Evolutionary conservation across 2,329 filamentous ascomycete species (phyloP).

Genomic region (Diaporthe australafricana): DNA sequence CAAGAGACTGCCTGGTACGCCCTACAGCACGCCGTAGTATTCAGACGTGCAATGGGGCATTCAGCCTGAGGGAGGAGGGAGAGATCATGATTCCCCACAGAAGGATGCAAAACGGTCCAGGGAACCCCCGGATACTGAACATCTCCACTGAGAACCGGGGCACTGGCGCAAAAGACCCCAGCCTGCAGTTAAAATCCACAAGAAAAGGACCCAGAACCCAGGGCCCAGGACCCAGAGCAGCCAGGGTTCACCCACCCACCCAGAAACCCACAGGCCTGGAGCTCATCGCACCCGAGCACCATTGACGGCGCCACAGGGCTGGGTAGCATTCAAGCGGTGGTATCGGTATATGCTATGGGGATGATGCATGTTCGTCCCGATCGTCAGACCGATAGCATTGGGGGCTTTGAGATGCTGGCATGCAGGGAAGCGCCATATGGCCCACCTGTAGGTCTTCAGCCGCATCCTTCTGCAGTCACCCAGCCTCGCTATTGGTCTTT

Average conservation of each 20-base stretch:
- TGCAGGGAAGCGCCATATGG: slow-evolving; percentile 5
- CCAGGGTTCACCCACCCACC: background rate
- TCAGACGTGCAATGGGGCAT: background rate
- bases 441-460: slow-evolving; percentile 9
- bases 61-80: background rate
- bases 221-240: background rate
- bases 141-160: background rate
- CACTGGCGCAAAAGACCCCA: slow-evolving; percentile 14
- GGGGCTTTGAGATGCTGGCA: slow-evolving; percentile 15
- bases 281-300: background rate
- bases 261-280: background rate
- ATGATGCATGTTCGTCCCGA: slow-evolving; percentile 15
- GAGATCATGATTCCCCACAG: slow-evolving; percentile 9
- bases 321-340: slow-evolving; percentile 4
- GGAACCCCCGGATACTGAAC: background rate
- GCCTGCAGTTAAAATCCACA: slow-evolving; percentile 6
- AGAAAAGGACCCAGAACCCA: background rate
- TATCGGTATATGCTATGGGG: background rate
- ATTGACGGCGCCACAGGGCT: slow-evolving; percentile 2
- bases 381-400: slow-evolving; percentile 4
- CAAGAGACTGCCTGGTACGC: background rate
- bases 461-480: slow-evolving; percentile 19
- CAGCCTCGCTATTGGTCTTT: background rate
- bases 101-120: slow-evolving; percentile 3
- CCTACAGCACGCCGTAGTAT: background rate